These are phyloP conservation scores for Penicillium canescens DNA, from an alignment of 495 filamentous ascomycete genomes.

Conservation along the genomic window DNA sequence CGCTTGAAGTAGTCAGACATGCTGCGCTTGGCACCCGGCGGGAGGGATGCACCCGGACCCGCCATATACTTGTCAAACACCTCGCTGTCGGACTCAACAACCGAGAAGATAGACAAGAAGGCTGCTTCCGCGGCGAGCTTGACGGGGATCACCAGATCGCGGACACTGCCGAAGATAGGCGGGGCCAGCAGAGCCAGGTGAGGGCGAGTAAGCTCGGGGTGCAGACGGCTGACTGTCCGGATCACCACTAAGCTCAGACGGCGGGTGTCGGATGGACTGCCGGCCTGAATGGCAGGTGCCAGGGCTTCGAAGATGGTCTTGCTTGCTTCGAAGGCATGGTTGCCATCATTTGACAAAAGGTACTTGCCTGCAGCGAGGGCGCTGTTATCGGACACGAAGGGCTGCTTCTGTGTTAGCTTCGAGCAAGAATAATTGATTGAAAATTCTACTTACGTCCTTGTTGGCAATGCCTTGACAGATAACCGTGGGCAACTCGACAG, in stretches of 20 bases:
- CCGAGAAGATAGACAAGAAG: constrained; percentile 90
- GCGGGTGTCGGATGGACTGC: constrained; percentile 75
- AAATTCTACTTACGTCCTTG: constrained; percentile 61
- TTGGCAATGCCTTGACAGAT: constrained; percentile 79
- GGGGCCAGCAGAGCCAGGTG: constrained; percentile 77
- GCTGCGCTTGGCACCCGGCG: constrained; percentile 73
- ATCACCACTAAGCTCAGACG: constrained; percentile 86
- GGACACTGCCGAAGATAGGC: constrained; percentile 84
- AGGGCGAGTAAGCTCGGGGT: constrained; percentile 73
- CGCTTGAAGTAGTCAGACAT: constrained; percentile 99
- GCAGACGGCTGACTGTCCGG: constrained; percentile 75
- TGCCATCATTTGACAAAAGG: constrained; percentile 62
- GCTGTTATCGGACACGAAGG: constrained; percentile 83
- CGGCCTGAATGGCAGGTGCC: constrained; percentile 70
- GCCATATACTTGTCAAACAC: constrained; percentile 92
- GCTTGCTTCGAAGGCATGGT: constrained; percentile 58
- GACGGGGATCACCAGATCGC: constrained; percentile 92
- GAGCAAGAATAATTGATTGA: not conserved
- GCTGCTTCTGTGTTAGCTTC: constrained; percentile 42
- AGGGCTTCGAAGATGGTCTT: constrained; percentile 80
- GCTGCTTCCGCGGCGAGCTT: constrained; percentile 94
- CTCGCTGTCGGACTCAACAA: constrained; percentile 79
- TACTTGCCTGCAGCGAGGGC: constrained; percentile 96
- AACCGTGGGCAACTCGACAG: constrained; percentile 67
- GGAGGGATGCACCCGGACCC: constrained; percentile 58